A percentile compares a stretch with the other conserved stretches of the same genome.
Evolutionary conservation across 2,329 filamentous ascomycete genomes (phyloP).

Genomic region (Epichloe baconii): DNA sequence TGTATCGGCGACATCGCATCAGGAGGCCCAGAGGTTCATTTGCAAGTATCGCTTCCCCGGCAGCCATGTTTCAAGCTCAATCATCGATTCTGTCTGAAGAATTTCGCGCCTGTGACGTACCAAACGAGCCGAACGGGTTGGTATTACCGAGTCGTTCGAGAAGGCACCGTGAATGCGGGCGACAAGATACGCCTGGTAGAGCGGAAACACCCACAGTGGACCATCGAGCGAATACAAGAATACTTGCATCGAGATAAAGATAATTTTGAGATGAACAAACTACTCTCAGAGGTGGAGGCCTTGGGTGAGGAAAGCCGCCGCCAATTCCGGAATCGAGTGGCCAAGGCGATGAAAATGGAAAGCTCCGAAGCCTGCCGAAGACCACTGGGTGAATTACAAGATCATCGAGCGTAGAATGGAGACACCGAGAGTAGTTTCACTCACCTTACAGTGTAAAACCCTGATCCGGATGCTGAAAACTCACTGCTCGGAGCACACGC

Average conservation of each 20-base stretch:
- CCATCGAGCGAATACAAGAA: constrained; percentile 48
- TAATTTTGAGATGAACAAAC: constrained; percentile 37
- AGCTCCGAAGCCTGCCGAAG: constrained; percentile 10
- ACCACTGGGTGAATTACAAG: constrained; percentile 31
- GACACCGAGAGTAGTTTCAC: constrained; percentile 36
- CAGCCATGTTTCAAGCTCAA: constrained; percentile 55
- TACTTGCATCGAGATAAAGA: constrained; percentile 43
- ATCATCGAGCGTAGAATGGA: constrained; percentile 37
- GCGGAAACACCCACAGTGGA: constrained; percentile 45
- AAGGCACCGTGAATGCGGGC: constrained; percentile 40
- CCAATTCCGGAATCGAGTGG: constrained; percentile 38
- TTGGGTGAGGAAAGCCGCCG: constrained; percentile 35
- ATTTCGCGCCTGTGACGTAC: constrained; percentile 47
- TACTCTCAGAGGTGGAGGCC: constrained; percentile 36
- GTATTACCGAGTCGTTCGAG: constrained; percentile 49
- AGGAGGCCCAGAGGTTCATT: constrained; percentile 34
- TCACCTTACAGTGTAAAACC: constrained; percentile 35
- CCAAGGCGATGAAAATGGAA: constrained; percentile 26
- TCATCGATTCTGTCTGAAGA: constrained; percentile 49
- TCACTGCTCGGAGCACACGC: constrained; percentile 37
- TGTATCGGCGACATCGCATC: constrained; percentile 51
- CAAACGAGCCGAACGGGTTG: constrained; percentile 47
- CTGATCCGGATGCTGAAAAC: constrained; percentile 22
- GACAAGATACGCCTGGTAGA: constrained; percentile 44
- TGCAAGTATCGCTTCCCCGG: constrained; percentile 48